Percentiles rank a stretch among this genome's conserved stretches.
phyloP scores from a whole-genome alignment of 1,284 basidiomycete genomes.

The Apiotrichum akiyoshidainum region DNA sequence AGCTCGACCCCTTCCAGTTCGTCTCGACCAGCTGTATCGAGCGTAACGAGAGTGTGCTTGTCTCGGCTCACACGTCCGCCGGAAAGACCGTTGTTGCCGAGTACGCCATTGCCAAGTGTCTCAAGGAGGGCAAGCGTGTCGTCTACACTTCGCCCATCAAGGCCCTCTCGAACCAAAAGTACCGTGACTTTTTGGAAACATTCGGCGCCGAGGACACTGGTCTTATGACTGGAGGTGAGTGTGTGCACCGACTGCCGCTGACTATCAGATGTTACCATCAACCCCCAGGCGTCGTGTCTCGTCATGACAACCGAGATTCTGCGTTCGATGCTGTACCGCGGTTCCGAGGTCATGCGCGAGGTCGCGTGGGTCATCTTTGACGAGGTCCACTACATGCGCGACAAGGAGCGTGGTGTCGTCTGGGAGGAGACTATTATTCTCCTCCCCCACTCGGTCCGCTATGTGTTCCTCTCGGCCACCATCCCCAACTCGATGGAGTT shows the following conservation, averaged over 20 bases:
- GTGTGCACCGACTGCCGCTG: not conserved
- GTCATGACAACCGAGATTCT: constrained; percentile 99
- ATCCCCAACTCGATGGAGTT: constrained; percentile 99
- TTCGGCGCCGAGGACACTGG: constrained; percentile 85
- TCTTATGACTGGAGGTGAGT: constrained; percentile 78
- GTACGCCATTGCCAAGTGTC: constrained; percentile 96
- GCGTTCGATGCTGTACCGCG: constrained; percentile 97
- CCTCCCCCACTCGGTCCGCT: constrained; percentile 90
- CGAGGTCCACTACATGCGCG: constrained; percentile 99
- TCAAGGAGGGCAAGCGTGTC: constrained; percentile 81
- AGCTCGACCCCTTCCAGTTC: constrained; percentile 94
- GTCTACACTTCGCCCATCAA: constrained; percentile 99
- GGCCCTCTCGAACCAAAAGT: constrained; percentile 97
- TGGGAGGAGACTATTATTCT: constrained; percentile 91
- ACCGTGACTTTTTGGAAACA: constrained; percentile 92
- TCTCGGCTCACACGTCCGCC: constrained; percentile 98
- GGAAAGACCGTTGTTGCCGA: constrained; percentile 99
- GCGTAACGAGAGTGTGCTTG: constrained; percentile 93
- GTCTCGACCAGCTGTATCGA: constrained; percentile 94
- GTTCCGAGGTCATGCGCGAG: constrained; percentile 98
- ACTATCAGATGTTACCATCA: constrained; percentile 81
- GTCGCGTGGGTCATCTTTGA: constrained; percentile 99
- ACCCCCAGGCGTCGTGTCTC: constrained; percentile 91
- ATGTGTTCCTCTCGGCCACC: constrained; percentile 99
- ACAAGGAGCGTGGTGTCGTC: constrained; percentile 69